Percentiles rank a stretch among this genome's conserved stretches.
These are phyloP conservation scores for Eragrostis tef DNA, from an alignment of 202 grass and related monocot genomes.

Conservation along the genomic window DNA sequence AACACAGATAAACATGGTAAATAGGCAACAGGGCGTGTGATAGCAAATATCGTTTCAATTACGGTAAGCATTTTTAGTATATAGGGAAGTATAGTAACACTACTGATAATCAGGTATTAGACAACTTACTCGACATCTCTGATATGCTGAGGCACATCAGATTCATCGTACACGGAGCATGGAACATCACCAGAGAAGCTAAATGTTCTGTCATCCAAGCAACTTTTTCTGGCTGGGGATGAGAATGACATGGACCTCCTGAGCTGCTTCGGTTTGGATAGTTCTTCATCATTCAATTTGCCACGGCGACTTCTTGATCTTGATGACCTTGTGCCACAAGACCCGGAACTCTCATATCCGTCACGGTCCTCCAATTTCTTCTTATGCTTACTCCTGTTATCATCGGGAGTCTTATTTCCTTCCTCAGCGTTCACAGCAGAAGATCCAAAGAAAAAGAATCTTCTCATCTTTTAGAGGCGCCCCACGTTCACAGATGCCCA, in stretches of 20 bases:
- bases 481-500: not conserved
- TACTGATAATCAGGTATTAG: not conserved
- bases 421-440: constrained; percentile 41
- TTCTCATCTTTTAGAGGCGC: constrained; percentile 50
- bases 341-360: constrained; percentile 30
- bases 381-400: constrained; percentile 33
- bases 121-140: constrained; percentile 62
- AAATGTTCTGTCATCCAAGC: constrained; percentile 47
- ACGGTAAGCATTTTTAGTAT: not conserved
- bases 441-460: constrained; percentile 81
- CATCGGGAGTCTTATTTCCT: constrained; percentile 29
- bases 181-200: constrained; percentile 54
- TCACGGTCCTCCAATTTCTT: constrained; percentile 34
- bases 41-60: not conserved
- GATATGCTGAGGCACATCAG: constrained; percentile 36
- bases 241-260: constrained; percentile 63
- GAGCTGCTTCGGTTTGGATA: constrained; percentile 45
- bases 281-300: constrained; percentile 38
- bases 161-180: constrained; percentile 45
- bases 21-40: not conserved
- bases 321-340: constrained; percentile 28
- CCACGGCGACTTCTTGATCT: constrained; percentile 53
- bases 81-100: not conserved
- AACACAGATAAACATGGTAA: not conserved
- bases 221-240: constrained; percentile 22